Base-by-base conservation (phyloP, 2,329 filamentous ascomycete genomes). In the Xylariaceae sp. region DNA sequence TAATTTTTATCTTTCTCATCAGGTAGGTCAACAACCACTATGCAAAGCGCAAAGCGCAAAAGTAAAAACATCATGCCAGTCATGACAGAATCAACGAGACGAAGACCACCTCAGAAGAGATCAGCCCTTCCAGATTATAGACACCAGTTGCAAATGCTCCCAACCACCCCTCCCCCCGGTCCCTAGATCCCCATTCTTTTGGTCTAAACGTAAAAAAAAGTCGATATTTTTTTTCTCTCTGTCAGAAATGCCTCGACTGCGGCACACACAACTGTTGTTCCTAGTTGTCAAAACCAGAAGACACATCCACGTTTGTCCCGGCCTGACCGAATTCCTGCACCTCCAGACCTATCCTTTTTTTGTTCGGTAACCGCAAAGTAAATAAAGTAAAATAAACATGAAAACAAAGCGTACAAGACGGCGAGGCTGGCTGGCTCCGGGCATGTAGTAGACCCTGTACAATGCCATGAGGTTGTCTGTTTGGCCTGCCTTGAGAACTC, bases 41-140 rank as follows among this genome's bases (percentile, higher is more conserved):
- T 62, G 62, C 65, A 62, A 30, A n/a, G n/a, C n/a, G n/a, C n/a
- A n/a, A n/a, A n/a, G n/a, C n/a, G n/a, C n/a, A n/a, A n/a, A n/a
- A 5, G 23, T 5, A 30, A 30, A 30, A 53, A 53, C 45, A 64
- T 71, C 69, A 64, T 71, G 61, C 68, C 63, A 65, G 60, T 71
- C 69, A 56, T 71, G 37, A 70, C 66, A 57, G 59, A 68, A 68
- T 63, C 34, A 13, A 60, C 30, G 11, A 37, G 47, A 48, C 18
- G 23, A 55, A 60, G 60, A 59, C 52, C 37, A 44, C 44, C 59
- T 57, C 52, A 10, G 6, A 52, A 18, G 18, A n/a, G n/a, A n/a
- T 55, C 35, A 50, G 54, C 57, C 51, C 18, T 44, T 30, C 15
- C 48, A 52, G 44, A 63, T 59, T 62, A 63, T 62, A 63, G 50